These are phyloP conservation scores for Poterioochromonas sp. DNA, from an alignment of 352 stramenopile species.

Conservation along the genomic window DNA sequence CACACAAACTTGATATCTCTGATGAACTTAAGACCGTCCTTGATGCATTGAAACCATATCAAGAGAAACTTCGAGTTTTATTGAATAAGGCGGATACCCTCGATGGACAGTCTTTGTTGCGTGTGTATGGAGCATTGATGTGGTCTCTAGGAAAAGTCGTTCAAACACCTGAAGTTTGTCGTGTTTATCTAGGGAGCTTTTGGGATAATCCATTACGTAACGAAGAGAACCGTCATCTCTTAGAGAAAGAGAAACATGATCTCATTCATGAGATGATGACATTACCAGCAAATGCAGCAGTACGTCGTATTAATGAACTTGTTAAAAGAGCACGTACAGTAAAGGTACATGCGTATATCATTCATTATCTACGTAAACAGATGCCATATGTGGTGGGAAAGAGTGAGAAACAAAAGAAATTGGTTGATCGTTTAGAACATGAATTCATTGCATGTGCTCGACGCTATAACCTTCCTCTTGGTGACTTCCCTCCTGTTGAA, in stretches of 20 bases:
- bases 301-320: conserved; percentile 90
- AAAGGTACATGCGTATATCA: conserved; percentile 89
- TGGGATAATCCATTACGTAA: conserved; percentile 76
- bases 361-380: conserved; percentile 91
- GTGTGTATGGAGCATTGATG: conserved; percentile 90
- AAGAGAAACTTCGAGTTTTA: conserved; percentile 91
- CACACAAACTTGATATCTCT: conserved; percentile 96
- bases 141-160: conserved; percentile 97
- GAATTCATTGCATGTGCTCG: conserved; percentile 67
- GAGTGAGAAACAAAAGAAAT: conserved; percentile 76
- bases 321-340: conserved; percentile 82
- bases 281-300: conserved; percentile 84
- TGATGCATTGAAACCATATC: conserved; percentile 80
- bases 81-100: conserved; percentile 97
- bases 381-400: conserved; percentile 91
- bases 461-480: conserved; percentile 80
- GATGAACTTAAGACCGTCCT: conserved; percentile 88
- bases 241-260: conserved; percentile 89
- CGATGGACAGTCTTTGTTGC: conserved; percentile 85
- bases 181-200: conserved; percentile 97
- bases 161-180: conserved; percentile 89
- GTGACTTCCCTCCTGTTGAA: conserved; percentile 83
- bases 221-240: conserved; percentile 49
- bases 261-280: conserved; percentile 88
- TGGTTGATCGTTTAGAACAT: conserved; percentile 78